These are phyloP conservation scores for Iris macrosiphon DNA, from an alignment of 106 monocot genomes.

Conservation along the genomic window DNA sequence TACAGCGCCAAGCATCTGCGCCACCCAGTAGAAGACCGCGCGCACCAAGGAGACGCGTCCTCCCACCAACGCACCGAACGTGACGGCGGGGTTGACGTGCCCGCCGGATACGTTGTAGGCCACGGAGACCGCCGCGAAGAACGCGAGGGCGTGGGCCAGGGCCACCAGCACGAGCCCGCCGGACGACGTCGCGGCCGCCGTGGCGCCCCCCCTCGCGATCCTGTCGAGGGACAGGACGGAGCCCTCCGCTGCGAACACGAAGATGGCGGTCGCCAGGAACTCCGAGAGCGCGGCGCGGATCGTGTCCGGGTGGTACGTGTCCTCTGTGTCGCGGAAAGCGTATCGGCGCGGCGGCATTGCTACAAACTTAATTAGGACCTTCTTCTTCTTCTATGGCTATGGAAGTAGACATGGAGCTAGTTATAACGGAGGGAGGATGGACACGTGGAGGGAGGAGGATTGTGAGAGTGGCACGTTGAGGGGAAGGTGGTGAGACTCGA, in stretches of 20 bases:
- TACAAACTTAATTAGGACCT: background rate
- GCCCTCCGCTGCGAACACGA: slow-evolving; percentile 68
- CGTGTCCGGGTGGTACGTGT: slow-evolving; percentile 40
- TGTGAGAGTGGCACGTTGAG: slow-evolving; percentile 5
- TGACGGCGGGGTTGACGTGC: slow-evolving; percentile 62
- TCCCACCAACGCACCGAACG: slow-evolving; percentile 44
- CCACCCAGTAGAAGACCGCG: slow-evolving; percentile 44
- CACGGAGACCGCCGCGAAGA: slow-evolving; percentile 35
- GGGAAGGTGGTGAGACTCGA: background rate
- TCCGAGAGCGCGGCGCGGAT: slow-evolving; percentile 54
- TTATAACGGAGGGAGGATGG: background rate
- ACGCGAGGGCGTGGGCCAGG: slow-evolving; percentile 42
- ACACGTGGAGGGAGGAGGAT: slow-evolving; percentile 2
- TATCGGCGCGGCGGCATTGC: slow-evolving; percentile 34
- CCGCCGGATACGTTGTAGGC: slow-evolving; percentile 54
- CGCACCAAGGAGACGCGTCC: slow-evolving; percentile 42
- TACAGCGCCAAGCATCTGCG: slow-evolving; percentile 56
- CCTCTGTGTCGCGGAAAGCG: slow-evolving; percentile 41
- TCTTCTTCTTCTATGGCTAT: background rate
- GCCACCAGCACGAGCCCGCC: slow-evolving; percentile 40
- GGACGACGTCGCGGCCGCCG: too few relatives aligned
- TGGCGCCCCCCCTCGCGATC: too few relatives aligned
- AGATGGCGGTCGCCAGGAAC: slow-evolving; percentile 60
- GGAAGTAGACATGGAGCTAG: background rate
- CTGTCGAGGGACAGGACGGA: slow-evolving; percentile 60